These are phyloP conservation scores for Heritiera fomes DNA, from an alignment of 345 rosid genomes.

Conservation along the genomic window DNA sequence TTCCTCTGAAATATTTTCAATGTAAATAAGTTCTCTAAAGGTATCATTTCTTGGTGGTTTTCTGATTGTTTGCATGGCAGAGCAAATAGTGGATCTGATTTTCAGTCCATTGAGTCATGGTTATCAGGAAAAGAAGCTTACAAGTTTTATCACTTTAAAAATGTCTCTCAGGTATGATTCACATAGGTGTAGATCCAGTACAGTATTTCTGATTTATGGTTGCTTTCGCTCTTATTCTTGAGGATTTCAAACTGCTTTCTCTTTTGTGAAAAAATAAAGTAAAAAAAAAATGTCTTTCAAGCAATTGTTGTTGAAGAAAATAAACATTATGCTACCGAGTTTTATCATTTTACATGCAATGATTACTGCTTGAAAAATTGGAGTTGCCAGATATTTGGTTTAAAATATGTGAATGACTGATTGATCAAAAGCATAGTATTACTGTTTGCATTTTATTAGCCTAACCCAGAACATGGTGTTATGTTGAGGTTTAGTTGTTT, in stretches of 20 bases:
- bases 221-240: neutral
- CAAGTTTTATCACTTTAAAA: conserved; percentile 74
- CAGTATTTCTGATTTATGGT: neutral
- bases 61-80: conserved; percentile 40
- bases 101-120: conserved; percentile 38
- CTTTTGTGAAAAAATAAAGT: conserved; percentile 1
- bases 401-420: neutral
- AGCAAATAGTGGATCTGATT: conserved; percentile 42
- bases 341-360: conserved; percentile 4
- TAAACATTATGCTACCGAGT: neutral
- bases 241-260: neutral
- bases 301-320: neutral
- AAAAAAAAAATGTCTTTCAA: neutral
- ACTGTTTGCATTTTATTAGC: neutral
- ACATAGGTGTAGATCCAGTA: neutral
- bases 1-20: neutral
- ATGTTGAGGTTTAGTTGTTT: neutral
- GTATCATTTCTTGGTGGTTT: conserved; percentile 20
- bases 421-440: neutral
- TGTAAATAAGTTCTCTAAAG: neutral
- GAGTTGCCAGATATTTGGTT: neutral
- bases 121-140: conserved; percentile 44
- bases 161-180: conserved; percentile 69
- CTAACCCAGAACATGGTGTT: neutral
- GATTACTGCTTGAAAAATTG: neutral